Evolutionary conservation across 768 basidiomycete species (phyloP).

Genomic region (Lentinula edodes): DNA sequence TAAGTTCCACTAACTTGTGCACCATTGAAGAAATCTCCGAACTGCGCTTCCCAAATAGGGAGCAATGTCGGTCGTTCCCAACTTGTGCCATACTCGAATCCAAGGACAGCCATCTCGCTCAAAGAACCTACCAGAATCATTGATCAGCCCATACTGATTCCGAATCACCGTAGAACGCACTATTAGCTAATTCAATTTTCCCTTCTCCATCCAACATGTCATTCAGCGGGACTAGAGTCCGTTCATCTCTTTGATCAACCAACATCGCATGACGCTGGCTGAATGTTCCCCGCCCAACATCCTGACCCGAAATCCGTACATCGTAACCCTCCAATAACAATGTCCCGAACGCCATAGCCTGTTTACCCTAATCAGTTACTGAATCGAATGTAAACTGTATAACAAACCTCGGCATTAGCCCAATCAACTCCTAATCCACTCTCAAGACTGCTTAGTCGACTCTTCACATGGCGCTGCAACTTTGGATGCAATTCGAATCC

Average conservation of each 20-base stretch:
- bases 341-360: slow-evolving; percentile 87
- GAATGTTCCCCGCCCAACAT: slow-evolving; percentile 88
- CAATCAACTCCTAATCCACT: slow-evolving; percentile 75
- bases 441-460: slow-evolving; percentile 64
- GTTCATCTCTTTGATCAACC: slow-evolving; percentile 81
- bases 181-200: slow-evolving; percentile 83
- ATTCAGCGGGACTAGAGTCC: slow-evolving; percentile 79
- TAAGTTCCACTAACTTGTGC: slow-evolving; percentile 45
- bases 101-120: slow-evolving; percentile 87
- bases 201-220: slow-evolving; percentile 54
- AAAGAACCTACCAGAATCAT: slow-evolving; percentile 55
- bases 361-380: not conserved
- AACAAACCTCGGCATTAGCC: slow-evolving; percentile 77
- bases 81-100: slow-evolving; percentile 89
- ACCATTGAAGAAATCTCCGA: slow-evolving; percentile 93
- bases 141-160: too few relatives aligned
- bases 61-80: slow-evolving; percentile 82
- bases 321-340: slow-evolving; percentile 79
- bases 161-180: slow-evolving; percentile 31
- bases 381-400: not conserved
- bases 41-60: slow-evolving; percentile 93
- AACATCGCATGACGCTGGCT: slow-evolving; percentile 90
- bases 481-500: slow-evolving; percentile 78
- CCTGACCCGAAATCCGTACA: slow-evolving; percentile 88
- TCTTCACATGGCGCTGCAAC: slow-evolving; percentile 73